These are phyloP conservation scores for Ligustrum vulgare DNA, from an alignment of 257 asterid species.

Conservation along the genomic window DNA sequence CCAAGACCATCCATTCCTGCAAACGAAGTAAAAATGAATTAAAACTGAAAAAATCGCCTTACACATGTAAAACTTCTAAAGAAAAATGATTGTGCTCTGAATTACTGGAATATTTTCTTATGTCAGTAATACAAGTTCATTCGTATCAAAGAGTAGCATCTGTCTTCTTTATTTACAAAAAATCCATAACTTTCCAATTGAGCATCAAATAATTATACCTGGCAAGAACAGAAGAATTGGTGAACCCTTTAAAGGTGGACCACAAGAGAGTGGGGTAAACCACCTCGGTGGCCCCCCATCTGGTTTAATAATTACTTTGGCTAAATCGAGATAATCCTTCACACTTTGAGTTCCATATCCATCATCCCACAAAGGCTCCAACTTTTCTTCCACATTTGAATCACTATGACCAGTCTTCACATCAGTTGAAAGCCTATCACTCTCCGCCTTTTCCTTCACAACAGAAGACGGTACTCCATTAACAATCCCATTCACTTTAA, in stretches of 20 bases:
- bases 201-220: slow-evolving; percentile 41
- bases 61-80: neutral
- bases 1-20: neutral
- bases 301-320: slow-evolving; percentile 55
- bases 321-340: slow-evolving; percentile 69
- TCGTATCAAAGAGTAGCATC: too few relatives aligned
- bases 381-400: slow-evolving; percentile 32
- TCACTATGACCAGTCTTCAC: slow-evolving; percentile 31
- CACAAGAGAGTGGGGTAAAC: slow-evolving; percentile 85
- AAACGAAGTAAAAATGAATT: neutral
- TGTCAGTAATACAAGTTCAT: neutral
- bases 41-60: neutral
- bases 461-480: slow-evolving; percentile 46
- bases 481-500: slow-evolving; percentile 39
- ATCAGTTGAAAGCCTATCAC: slow-evolving; percentile 29
- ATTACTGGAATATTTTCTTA: neutral
- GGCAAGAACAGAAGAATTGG: slow-evolving; percentile 86
- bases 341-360: slow-evolving; percentile 86
- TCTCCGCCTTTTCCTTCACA: slow-evolving; percentile 42
- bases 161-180: neutral
- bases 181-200: neutral
- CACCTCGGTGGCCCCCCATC: slow-evolving; percentile 96
- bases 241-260: slow-evolving; percentile 64
- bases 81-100: neutral
- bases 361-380: slow-evolving; percentile 86